phyloP scores from a whole-genome alignment of 2,329 filamentous ascomycete species.

The Zymoseptoria brevis region DNA sequence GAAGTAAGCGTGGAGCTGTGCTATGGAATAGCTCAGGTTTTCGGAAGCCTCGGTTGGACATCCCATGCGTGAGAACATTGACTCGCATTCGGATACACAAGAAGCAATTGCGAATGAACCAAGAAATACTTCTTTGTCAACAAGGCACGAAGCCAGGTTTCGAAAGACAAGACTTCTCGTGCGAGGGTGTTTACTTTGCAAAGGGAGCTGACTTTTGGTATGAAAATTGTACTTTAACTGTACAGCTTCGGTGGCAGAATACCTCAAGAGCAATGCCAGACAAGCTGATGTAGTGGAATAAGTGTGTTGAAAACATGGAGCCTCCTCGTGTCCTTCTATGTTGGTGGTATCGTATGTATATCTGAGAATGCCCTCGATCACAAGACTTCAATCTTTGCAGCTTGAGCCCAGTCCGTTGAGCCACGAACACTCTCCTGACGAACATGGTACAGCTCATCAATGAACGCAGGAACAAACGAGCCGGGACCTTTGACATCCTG shows the following conservation, averaged over 20 bases:
- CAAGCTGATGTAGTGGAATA: no score
- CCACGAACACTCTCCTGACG: constrained; percentile 43
- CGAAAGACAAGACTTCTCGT: no score
- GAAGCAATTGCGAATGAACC: not conserved
- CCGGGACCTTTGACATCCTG: constrained; percentile 68
- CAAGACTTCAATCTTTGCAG: constrained; percentile 41
- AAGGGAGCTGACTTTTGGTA: no score
- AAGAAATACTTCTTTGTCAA: not conserved
- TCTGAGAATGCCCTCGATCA: not conserved
- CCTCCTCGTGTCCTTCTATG: not conserved
- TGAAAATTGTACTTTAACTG: no score
- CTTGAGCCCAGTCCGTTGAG: constrained; percentile 45
- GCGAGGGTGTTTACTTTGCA: no score
- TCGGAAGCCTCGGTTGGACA: not conserved
- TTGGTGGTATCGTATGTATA: not conserved
- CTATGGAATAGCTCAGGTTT: not conserved
- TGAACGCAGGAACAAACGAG: constrained; percentile 74
- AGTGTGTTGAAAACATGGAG: no score
- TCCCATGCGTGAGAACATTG: not conserved
- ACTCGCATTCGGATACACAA: not conserved
- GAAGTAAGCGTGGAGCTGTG: not conserved
- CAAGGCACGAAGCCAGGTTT: no score
- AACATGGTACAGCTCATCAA: constrained; percentile 58
- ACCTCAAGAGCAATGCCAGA: no score
- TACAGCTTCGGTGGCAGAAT: no score